These are phyloP conservation scores for Venturia nashicola DNA, from an alignment of 2,329 filamentous ascomycete species.

Conservation along the genomic window DNA sequence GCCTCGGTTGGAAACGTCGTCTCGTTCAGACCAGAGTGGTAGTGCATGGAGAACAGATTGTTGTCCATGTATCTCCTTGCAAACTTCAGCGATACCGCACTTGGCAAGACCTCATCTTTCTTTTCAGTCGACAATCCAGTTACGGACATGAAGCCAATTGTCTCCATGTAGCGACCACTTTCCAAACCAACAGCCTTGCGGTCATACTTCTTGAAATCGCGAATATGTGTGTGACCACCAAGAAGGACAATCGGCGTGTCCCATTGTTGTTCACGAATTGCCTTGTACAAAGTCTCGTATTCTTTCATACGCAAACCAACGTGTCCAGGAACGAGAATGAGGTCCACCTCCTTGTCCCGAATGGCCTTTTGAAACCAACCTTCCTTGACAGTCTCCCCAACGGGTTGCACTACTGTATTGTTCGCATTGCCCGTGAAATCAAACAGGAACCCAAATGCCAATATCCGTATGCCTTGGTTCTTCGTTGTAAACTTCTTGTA, in stretches of 20 bases:
- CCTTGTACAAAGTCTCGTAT: constrained; percentile 63
- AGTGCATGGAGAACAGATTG: constrained; percentile 71
- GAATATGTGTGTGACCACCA: constrained; percentile 79
- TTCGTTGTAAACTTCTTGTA: constrained; percentile 87
- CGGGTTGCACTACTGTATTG: constrained; percentile 73
- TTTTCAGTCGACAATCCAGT: constrained; percentile 44
- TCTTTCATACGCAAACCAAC: constrained; percentile 72
- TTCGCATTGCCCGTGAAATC: constrained; percentile 85
- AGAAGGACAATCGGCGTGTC: constrained; percentile 84
- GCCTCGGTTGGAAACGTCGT: constrained; percentile 64
- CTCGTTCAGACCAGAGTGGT: constrained; percentile 64
- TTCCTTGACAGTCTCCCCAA: constrained; percentile 69
- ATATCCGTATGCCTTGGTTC: constrained; percentile 69
- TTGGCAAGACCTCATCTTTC: constrained; percentile 18
- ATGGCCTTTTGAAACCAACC: constrained; percentile 83
- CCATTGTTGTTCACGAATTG: constrained; percentile 65
- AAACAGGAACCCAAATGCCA: constrained; percentile 91
- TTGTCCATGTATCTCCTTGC: constrained; percentile 83
- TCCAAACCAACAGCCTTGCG: constrained; percentile 66
- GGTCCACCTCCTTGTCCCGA: constrained; percentile 62
- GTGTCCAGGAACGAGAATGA: constrained; percentile 81
- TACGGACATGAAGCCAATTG: constrained; percentile 85
- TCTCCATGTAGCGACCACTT: constrained; percentile 88
- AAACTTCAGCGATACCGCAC: constrained; percentile 43
- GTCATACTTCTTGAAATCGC: constrained; percentile 74